Evolutionary conservation across 164 flowering plant genomes (phyloP).

Genomic region (Echeveria elegans): DNA sequence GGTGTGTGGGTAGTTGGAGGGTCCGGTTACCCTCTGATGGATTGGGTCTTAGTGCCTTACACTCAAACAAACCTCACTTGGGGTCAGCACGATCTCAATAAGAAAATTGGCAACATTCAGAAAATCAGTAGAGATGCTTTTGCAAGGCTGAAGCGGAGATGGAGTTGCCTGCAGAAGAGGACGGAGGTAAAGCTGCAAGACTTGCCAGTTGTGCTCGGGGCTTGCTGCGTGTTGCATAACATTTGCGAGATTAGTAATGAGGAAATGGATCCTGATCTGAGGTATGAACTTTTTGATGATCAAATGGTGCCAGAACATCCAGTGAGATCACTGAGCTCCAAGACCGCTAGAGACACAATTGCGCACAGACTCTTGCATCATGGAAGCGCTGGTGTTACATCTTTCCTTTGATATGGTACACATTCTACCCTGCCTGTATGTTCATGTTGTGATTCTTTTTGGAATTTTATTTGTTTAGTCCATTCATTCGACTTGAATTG

Average conservation of each 20-base stretch:
- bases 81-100: constrained; percentile 50
- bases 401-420: constrained; percentile 24
- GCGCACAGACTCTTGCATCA: constrained; percentile 64
- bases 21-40: constrained; percentile 40
- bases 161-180: constrained; percentile 48
- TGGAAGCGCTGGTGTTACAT: constrained; percentile 51
- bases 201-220: constrained; percentile 51
- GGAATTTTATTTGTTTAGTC: not conserved
- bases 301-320: constrained; percentile 36
- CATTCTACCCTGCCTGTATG: not conserved
- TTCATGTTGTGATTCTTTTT: constrained; percentile 15
- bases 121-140: constrained; percentile 34
- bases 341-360: constrained; percentile 45
- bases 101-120: constrained; percentile 41
- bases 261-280: constrained; percentile 26
- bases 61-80: constrained; percentile 39
- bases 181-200: constrained; percentile 55
- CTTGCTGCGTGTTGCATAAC: constrained; percentile 58
- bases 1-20: constrained; percentile 46
- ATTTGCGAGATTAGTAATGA: constrained; percentile 43
- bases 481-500: too few species aligned
- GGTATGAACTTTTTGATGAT: constrained; percentile 39
- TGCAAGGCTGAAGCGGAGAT: constrained; percentile 42
- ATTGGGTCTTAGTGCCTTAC: constrained; percentile 55
- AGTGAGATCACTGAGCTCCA: constrained; percentile 28